Conservation (phyloP, 2,329 filamentous ascomycete species). For the Byssothecium circinans region DNA sequence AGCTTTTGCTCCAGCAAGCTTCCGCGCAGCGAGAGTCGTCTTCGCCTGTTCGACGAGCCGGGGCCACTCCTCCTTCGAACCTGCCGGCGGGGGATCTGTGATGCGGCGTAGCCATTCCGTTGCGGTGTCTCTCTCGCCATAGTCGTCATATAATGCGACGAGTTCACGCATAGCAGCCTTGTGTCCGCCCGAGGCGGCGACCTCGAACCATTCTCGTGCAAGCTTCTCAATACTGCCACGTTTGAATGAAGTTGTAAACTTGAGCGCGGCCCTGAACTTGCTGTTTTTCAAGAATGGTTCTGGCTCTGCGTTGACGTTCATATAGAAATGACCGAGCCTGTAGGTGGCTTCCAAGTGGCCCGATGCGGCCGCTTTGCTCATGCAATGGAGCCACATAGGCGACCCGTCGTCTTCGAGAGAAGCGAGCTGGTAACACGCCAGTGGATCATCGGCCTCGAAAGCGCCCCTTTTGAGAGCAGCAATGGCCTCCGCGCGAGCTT, state of each 20-base stretch:
- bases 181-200: constrained; percentile 29
- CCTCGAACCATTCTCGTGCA: constrained; percentile 36
- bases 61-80: constrained; percentile 30
- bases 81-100: constrained; percentile 14
- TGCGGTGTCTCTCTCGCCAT: constrained; percentile 18
- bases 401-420: constrained; percentile 27
- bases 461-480: constrained; percentile 41
- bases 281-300: constrained; percentile 11
- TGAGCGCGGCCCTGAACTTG: constrained; percentile 19
- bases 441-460: constrained; percentile 47
- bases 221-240: constrained; percentile 15
- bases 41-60: constrained; percentile 25
- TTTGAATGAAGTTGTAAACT: constrained; percentile 29
- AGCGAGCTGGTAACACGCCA: constrained; percentile 45
- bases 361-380: constrained; percentile 49
- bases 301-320: constrained; percentile 29
- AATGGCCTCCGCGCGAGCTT: constrained; percentile 23
- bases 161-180: constrained; percentile 32
- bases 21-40: constrained; percentile 6
- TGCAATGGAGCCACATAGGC: constrained; percentile 47
- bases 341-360: constrained; percentile 44
- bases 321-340: constrained; percentile 46
- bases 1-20: not conserved
- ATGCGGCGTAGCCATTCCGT: constrained; percentile 19
- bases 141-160: constrained; percentile 21